Evolutionary conservation across 164 flowering plant species (phyloP), one percentile per base, ranked within the genome.

Genomic region (Akebia trifoliata): DNA sequence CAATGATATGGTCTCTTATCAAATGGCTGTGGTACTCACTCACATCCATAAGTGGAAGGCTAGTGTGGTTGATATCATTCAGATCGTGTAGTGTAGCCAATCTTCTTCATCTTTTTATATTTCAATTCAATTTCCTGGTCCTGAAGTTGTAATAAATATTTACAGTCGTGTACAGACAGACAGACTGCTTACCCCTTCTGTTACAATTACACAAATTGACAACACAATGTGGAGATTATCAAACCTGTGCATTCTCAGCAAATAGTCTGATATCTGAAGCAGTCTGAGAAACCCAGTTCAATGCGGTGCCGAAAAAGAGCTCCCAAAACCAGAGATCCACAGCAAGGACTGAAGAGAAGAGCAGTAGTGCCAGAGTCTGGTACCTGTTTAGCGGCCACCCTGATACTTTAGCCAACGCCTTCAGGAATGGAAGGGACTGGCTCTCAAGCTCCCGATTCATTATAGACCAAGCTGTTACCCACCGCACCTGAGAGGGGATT

Each of bases 401-500:
- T 7, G 76, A 78, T 45, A 81, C 26, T 62, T 80, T 68, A 8
- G 96, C 98, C 78, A 92, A 60, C 17, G 57, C 77, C 60, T 60
- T 78, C 34, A 89, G 77, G 59, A 85, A 72, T 53, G 97, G 98
- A 31, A 81, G 37, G n/a, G 98, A 73, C 55, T 39, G 69, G 63
- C 72, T 84, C 5, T 69, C 50, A 9, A 78, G 45, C 30, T 76
- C 76, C 20, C 64, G 79, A 57, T 80, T 85, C 55, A 58, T 72
- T 53, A 89, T 93, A 21, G 92, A 82, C 98, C 98, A 93, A n/a
- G 98, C 98, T 2, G 95, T 84, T 57, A 89, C 50, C 98, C 98
- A 93, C 62, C 73, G 76, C 20, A 81, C 98, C 6, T 50, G 61
- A 8, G 84, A 76, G 1, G 98, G 98, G 31, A 78, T 56, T 44